Base-by-base conservation (phyloP, 2,329 filamentous ascomycete genomes). In the Fusarium oxysporum region DNA sequence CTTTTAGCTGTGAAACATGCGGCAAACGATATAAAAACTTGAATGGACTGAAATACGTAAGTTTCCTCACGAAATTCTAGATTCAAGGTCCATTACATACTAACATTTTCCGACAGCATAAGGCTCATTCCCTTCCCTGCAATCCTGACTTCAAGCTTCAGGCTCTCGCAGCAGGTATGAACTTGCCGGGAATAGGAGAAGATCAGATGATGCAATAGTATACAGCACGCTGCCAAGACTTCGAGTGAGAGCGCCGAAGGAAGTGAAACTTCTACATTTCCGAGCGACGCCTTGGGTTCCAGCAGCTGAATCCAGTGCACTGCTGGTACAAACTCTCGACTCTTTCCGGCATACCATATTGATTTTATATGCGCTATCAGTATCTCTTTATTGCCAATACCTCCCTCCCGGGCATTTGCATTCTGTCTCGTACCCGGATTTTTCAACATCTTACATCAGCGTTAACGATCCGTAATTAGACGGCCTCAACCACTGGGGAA, bases 21-120 rank as follows among this genome's bases (percentile, higher is more conserved):
- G 95, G 96, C 78, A 99, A 99, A 86, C 93, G 96, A 58, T 99
- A 99, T 85, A 99, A 99, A 91, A 99, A 99, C 80, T 83, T 99
- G 69, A 99, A 99, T 83, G 96, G 96, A 11, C 89, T 99, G 71
- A 99, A 99, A 90, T 99, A 99, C 80, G 90, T 92, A 83, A 83
- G 90, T 84, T 84, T 43, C 11, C 21, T 11, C 16, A 13, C 14
- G 14, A 14, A 12, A 17, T 17, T 23, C 45, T 35, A n/a, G 21
- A 35, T 33, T 32, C 25, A n/a, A 30, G 41, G 9, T 35, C 65
- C 25, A 30, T 37, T 5, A 6, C 6, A 23, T 62, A 66, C 83
- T 86, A 76, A 87, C 78, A 68, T 28, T 23, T 33, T 10, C 17
- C 30, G 37, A 70, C 68, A 91, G 89, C 90, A 92, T 84, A 94